These are phyloP conservation scores for Rhizopus sp. DNA, from an alignment of 371 early-diverging fungal species.

Conservation along the genomic window DNA sequence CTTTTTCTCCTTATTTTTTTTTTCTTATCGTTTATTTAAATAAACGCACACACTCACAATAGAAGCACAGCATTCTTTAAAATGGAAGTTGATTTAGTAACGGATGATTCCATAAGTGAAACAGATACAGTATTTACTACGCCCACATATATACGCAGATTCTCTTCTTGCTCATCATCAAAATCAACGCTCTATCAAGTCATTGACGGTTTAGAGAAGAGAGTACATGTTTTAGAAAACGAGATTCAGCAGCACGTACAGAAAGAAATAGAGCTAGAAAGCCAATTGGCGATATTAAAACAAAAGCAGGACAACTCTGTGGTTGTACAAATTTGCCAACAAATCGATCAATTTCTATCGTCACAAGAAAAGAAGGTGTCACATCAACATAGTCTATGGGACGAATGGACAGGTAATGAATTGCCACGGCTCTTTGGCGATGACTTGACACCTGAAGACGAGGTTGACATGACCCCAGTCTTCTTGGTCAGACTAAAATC, in stretches of 20 bases:
- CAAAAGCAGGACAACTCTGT: conserved; percentile 10
- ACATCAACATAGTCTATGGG: neutral
- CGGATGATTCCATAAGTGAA: conserved; percentile 6
- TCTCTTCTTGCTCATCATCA: conserved; percentile 13
- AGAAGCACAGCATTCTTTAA: neutral
- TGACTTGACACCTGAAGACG: no score
- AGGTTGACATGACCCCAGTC: neutral
- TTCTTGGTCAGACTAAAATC: conserved; percentile 10
- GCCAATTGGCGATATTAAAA: conserved; percentile 11
- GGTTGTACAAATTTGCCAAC: conserved; percentile 5
- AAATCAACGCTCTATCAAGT: neutral
- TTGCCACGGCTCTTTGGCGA: conserved; percentile 10
- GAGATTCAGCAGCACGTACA: conserved; percentile 10
- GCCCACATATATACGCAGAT: conserved; percentile 9
- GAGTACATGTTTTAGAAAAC: conserved; percentile 11
- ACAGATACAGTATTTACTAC: conserved; percentile 18
- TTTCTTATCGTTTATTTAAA: neutral
- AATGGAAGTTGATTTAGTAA: neutral
- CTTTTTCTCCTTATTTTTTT: neutral
- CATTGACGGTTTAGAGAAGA: conserved; percentile 9
- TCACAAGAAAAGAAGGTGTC: neutral
- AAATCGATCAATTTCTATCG: conserved; percentile 14
- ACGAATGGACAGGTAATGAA: conserved; percentile 12
- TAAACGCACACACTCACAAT: neutral
- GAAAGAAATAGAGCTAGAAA: conserved; percentile 11